Base-by-base conservation (phyloP, 768 basidiomycete genomes). In the Leucogyrophana mollusca region DNA sequence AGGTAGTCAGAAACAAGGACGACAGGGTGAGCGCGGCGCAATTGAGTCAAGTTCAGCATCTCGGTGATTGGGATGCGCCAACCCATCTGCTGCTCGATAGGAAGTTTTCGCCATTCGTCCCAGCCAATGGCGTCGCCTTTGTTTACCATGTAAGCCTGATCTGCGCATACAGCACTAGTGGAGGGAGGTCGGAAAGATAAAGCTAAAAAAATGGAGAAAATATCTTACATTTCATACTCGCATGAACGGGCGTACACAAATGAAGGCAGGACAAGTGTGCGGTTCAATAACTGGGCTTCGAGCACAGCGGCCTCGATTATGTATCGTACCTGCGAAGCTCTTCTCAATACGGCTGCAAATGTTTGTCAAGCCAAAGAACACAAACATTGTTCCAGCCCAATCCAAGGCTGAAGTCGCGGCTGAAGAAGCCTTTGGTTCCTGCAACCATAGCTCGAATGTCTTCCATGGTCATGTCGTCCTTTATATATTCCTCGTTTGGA, bases 331-430 rank as follows among this genome's bases (percentile, higher is more conserved):
- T 72, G 30, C 13, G 24, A 49, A 11, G 11, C 7, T 20, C 2
- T 10, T 1, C 6, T 54, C n/a, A 56, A 33, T 21, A 8, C 23
- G 34, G 38, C 17, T n/a, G 13, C n/a, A 40, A 23, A 33, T 9
- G 13, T 13, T 43, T 17, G 33, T 30, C n/a, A n/a, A 7, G 33
- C 32, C 5, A 18, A 27, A 33, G 11, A n/a, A 10, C 9, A 55
- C 67, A 27, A 42, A 61, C 70, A 34, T 74, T 75, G 43, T 74
- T 74, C 71, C 73, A 75, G 3, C 73, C 73, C n/a, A 74, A 52
- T 14, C 72, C 70, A 7, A 73, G 58, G 53, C 70, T 73, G 54
- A 60, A 73, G 27, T 76, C 72, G 23, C 74, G 63, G 6, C 60
- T 56, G 43, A 65, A 74, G 45, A 64, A 75, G 14, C 73, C 73